Evolutionary conservation across 805 yeast species (phyloP), one percentile per base, ranked within the genome.

Genomic region (Monosporozyma yasuniensis): DNA sequence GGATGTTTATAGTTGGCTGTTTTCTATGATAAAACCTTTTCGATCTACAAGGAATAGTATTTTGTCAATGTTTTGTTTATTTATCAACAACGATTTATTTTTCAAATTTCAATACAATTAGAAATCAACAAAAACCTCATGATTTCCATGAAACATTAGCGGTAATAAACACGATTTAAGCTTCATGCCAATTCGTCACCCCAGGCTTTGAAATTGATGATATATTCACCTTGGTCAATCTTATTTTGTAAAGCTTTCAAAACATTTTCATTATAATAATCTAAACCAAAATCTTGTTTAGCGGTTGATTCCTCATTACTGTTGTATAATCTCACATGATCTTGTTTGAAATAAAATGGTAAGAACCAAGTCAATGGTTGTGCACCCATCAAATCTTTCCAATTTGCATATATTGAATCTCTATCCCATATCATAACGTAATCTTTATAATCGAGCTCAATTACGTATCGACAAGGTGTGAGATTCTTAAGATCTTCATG

Each of bases 391-490:
- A 18, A 10, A 21, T 66, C 68, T 19, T 43, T 48, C 56, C 63
- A 53, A 47, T 70, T 71, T 3, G 25, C 38, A 28, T 39, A 43
- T 8, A 60, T 14, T 10, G 51, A 48, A 0, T 60, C 61, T 42
- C 59, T 62, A 32, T 57, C 51, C 64, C 59, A 61, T 8, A 55
- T 56, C 42, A 53, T 49, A 38, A 38, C 47, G 11, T 62, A 61
- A 2, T 60, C 64, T 18, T 57, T 54, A 0, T 47, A 46, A 4
- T 68, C 67, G 42, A 71, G 66, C 48, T 60, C 61, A 1, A 80
- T 61, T 50, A 81, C 68, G 54, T 70, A 79, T 39, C 81, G 61
- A 7, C 35, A 18, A 28, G 18, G 10, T 25, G 32, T 16, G 14
- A 7, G 7, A 23, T 42, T 11, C 6, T 42, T 11, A 8, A 16